These are phyloP conservation scores for Fusarium sp. DNA, from an alignment of 2,329 filamentous ascomycete genomes.

Conservation along the genomic window DNA sequence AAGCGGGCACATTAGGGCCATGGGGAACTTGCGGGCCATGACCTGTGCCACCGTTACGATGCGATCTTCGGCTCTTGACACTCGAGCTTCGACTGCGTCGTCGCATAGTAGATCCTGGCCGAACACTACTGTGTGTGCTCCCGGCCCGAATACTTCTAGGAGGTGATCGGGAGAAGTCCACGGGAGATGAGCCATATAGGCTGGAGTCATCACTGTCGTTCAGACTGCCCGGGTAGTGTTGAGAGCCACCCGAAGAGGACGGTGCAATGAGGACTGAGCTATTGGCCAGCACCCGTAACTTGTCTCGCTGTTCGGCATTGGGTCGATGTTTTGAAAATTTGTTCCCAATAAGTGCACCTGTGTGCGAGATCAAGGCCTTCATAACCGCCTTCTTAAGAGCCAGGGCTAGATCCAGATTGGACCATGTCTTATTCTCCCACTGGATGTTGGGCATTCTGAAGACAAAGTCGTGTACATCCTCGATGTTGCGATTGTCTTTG, in stretches of 20 bases:
- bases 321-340: slow-evolving; percentile 93
- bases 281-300: slow-evolving; percentile 84
- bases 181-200: slow-evolving; percentile 60
- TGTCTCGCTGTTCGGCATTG: slow-evolving; percentile 78
- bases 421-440: slow-evolving; percentile 99
- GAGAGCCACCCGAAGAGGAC: slow-evolving; percentile 49
- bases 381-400: slow-evolving; percentile 95
- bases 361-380: slow-evolving; percentile 92
- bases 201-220: slow-evolving; percentile 68
- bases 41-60: slow-evolving; percentile 47
- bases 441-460: slow-evolving; percentile 95
- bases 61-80: slow-evolving; percentile 57
- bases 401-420: slow-evolving; percentile 91
- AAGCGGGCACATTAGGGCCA: slow-evolving; percentile 49
- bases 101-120: slow-evolving; percentile 50
- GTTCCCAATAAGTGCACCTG: slow-evolving; percentile 95
- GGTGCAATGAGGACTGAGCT: slow-evolving; percentile 72
- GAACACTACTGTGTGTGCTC: slow-evolving; percentile 59
- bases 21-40: slow-evolving; percentile 27
- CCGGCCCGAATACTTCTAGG: slow-evolving; percentile 61
- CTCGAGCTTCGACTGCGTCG: slow-evolving; percentile 64
- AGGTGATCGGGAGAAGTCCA: slow-evolving; percentile 68
- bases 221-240: slow-evolving; percentile 53
- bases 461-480: slow-evolving; percentile 97
- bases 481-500: slow-evolving; percentile 91